Evolutionary conservation across 345 rosid species (phyloP).

Genomic region (Populus nigra): DNA sequence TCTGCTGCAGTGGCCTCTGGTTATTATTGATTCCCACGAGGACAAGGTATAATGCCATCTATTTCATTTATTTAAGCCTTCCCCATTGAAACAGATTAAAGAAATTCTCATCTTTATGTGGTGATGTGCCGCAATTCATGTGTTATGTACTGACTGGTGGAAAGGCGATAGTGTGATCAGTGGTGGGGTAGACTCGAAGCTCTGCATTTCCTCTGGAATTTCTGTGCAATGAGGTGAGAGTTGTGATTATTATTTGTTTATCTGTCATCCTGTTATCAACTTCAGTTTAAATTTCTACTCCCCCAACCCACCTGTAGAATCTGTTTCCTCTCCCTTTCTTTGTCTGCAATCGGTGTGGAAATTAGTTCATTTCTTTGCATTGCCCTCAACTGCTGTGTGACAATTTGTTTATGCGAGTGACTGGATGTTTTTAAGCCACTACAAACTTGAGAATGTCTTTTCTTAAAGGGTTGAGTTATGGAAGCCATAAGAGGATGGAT

Average conservation of each 20-base stretch:
- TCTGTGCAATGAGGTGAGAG: conserved; percentile 50
- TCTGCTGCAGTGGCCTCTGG: conserved; percentile 86
- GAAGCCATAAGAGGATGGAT: not conserved
- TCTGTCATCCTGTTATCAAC: not conserved
- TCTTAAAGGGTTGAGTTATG: not conserved
- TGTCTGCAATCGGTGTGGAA: not conserved
- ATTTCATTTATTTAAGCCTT: conserved; percentile 3
- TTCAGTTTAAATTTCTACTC: not conserved
- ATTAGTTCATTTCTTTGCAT: not conserved
- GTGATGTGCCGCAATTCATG: conserved; percentile 41
- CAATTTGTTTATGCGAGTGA: not conserved
- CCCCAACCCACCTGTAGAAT: not conserved
- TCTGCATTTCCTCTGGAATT: conserved; percentile 63
- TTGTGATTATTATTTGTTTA: not conserved
- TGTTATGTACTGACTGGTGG: conserved; percentile 98
- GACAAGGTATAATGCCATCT: conserved; percentile 55
- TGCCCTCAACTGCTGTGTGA: not conserved
- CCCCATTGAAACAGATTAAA: not conserved
- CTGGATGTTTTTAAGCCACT: not conserved
- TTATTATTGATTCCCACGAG: conserved; percentile 70
- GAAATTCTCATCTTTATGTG: not conserved
- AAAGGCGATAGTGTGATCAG: conserved; percentile 70
- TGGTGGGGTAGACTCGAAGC: conserved; percentile 87
- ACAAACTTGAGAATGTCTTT: not conserved
- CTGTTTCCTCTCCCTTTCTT: not conserved